Conservation (phyloP, 495 filamentous ascomycete species). For the Xylaria cubensis region DNA sequence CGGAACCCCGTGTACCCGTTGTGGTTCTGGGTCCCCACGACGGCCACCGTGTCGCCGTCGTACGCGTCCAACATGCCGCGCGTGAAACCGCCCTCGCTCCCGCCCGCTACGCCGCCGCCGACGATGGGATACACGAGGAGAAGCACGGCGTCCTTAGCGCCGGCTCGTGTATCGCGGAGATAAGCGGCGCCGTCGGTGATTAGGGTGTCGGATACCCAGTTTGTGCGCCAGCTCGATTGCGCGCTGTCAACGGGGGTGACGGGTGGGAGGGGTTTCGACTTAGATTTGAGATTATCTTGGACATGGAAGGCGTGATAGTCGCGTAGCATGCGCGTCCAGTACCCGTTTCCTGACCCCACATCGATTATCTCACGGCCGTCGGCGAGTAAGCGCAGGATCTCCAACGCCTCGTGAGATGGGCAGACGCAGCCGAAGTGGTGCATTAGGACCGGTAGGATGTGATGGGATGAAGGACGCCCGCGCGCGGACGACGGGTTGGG, state of each 20-base stretch:
- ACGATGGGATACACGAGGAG: conserved; percentile 69
- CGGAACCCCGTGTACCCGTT: conserved; percentile 70
- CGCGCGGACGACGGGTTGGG: conserved; percentile 45
- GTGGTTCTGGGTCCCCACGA: conserved; percentile 68
- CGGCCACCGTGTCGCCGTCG: conserved; percentile 61
- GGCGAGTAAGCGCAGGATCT: conserved; percentile 54
- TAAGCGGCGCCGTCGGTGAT: conserved; percentile 53
- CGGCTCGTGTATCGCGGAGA: conserved; percentile 40
- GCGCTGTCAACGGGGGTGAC: conserved; percentile 57
- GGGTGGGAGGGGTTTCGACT: conserved; percentile 29
- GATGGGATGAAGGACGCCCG: conserved; percentile 52
- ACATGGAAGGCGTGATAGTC: conserved; percentile 46
- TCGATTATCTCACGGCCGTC: conserved; percentile 53
- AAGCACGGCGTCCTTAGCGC: conserved; percentile 54
- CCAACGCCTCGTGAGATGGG: conserved; percentile 61
- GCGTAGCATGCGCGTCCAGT: conserved; percentile 68
- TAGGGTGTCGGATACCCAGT: conserved; percentile 66
- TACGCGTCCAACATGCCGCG: conserved; percentile 57
- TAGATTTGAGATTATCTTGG: conserved; percentile 1
- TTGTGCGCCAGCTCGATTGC: conserved; percentile 60
- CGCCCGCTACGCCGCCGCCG: conserved; percentile 46
- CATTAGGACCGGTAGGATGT: conserved; percentile 67
- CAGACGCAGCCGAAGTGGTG: conserved; percentile 71
- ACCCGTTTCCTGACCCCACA: conserved; percentile 66
- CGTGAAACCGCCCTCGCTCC: conserved; percentile 55